These are phyloP conservation scores for Cyclostephanos tholiformis DNA, from an alignment of 108 stramenopile species.

Conservation along the genomic window DNA sequence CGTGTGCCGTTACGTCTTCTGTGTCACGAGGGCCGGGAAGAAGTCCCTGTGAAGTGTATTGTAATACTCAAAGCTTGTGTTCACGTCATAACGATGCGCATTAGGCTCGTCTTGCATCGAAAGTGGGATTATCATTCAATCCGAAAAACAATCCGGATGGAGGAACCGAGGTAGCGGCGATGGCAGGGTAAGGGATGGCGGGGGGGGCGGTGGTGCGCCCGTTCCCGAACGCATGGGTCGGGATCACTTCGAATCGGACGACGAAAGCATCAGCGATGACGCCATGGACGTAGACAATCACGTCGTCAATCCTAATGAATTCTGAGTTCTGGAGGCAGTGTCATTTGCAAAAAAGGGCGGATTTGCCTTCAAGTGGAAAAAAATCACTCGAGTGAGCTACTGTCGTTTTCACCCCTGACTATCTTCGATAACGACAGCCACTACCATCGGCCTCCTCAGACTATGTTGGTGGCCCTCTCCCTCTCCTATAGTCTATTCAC, in stretches of 20 bases:
- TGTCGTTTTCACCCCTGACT: background rate
- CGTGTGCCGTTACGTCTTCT: background rate
- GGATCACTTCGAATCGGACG: constrained; percentile 26
- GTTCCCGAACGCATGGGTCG: constrained; percentile 19
- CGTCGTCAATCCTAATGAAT: constrained; percentile 46
- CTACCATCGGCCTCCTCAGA: no score
- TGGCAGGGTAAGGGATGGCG: constrained; percentile 13
- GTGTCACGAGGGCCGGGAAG: background rate
- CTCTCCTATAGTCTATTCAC: no score
- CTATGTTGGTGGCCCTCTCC: no score
- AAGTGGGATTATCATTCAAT: background rate
- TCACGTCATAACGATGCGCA: background rate
- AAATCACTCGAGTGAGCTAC: no score
- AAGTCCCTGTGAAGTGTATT: background rate
- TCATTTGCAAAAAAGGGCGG: no score
- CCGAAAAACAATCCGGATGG: background rate
- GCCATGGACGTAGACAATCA: constrained; percentile 42
- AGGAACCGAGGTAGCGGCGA: constrained; percentile 12
- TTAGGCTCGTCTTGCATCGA: background rate
- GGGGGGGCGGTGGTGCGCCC: background rate
- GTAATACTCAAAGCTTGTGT: background rate
- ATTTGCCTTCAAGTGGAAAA: no score
- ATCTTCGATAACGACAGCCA: background rate
- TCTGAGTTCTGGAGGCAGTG: constrained; percentile 10
- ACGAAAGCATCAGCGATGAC: constrained; percentile 28